Percentiles rank a stretch among this genome's conserved stretches.
Conservation (phyloP, 306 rosid species). For the Prunus mira region DNA sequence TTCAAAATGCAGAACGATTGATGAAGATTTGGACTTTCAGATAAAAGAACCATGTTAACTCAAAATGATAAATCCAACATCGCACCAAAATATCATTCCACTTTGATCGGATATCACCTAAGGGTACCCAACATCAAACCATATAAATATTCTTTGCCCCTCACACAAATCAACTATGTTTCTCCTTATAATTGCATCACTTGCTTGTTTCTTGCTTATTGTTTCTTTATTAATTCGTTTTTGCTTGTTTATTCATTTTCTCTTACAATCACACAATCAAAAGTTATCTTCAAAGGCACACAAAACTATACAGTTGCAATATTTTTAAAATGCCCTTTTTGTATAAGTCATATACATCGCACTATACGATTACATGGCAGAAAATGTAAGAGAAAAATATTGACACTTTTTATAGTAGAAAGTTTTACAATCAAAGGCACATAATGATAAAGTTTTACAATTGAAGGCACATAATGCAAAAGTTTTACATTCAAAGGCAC, state of each 20-base stretch:
- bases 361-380: background rate
- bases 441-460: background rate
- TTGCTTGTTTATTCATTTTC: background rate
- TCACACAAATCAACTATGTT: background rate
- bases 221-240: background rate
- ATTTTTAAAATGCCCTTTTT: background rate
- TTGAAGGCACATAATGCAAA: background rate
- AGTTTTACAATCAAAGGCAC: background rate
- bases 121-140: background rate
- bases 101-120: background rate
- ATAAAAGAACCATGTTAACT: background rate
- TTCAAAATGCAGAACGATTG: background rate
- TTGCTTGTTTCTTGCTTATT: background rate
- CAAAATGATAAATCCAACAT: background rate
- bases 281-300: background rate
- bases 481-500: background rate
- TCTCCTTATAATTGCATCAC: background rate
- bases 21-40: background rate
- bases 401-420: background rate
- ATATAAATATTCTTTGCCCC: background rate
- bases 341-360: background rate
- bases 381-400: background rate
- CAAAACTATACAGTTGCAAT: background rate
- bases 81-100: background rate
- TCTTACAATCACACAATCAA: background rate